Evolutionary conservation across 1,139 yeast genomes (phyloP), one percentile per base, ranked within the genome.

Genomic region (Geotrichum restrictum): DNA sequence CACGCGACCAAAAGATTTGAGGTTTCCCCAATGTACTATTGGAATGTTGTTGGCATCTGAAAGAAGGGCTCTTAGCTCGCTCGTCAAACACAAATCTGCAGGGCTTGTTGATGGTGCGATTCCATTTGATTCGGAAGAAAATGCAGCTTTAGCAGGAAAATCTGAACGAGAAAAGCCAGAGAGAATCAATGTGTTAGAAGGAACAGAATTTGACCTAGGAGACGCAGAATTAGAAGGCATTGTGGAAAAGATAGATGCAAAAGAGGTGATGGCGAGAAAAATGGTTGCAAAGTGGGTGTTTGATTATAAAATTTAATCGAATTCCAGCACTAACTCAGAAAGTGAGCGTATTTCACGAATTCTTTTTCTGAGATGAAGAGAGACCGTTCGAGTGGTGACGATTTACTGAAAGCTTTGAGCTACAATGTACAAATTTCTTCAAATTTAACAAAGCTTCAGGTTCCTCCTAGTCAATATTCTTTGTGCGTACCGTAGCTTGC

Each of bases 1-100:
- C 13, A 71, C 59, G 18, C 76, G 66, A 11, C 67, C 64, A 55
- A 72, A 66, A 18, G 69, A 62, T 53, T 63, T 65, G 48, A 72
- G 60, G n/a, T 65, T 64, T 3, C 68, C 69, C 70, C 70, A 69
- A 51, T 66, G 67, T 14, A 65, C 62, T 13, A 60, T 51, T 19
- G 52, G 44, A 42, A 53, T 47, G 10, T 46, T 44, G 18, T 24
- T 29, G 31, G 39, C 27, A 45, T 27, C 45, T 39, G 48, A 32
- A 14, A 37, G 16, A 14, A 39, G 46, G 10, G 18, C 16, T 24
- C n/a, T 48, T 31, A 40, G 47, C 49, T 14, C 42, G 19, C 11
- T 41, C n/a, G 49, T 16, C 21, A 21, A 44, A 40, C 48, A 34
- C 10, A 32, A 3, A 1, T 2, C 32, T 1, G 19, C 41, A 4